Evolutionary conservation across 768 basidiomycete species (phyloP).

Genomic region (Tylopilus sp.): DNA sequence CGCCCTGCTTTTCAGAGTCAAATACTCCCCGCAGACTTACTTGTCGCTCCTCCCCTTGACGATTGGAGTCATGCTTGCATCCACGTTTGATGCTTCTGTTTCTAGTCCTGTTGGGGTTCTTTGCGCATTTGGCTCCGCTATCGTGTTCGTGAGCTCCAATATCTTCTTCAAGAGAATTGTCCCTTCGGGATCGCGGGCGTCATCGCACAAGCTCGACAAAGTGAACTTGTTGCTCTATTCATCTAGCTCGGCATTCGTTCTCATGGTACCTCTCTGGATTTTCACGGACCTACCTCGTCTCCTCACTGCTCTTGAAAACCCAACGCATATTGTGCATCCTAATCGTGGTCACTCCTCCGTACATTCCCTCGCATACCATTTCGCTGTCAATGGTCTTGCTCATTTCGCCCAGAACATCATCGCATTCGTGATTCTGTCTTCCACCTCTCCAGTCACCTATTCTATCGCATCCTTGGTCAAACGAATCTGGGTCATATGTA

Average conservation of each 20-base stretch:
- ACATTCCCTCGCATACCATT: slow-evolving; percentile 74
- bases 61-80: slow-evolving; percentile 95
- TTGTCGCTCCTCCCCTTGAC: slow-evolving; percentile 92
- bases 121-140: slow-evolving; percentile 93
- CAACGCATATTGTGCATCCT: slow-evolving; percentile 44
- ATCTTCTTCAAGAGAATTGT: slow-evolving; percentile 99
- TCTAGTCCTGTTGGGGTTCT: slow-evolving; percentile 86
- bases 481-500: slow-evolving; percentile 96
- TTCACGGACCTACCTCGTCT: slow-evolving; percentile 82
- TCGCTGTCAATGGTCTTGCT: slow-evolving; percentile 91
- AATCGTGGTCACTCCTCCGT: slow-evolving; percentile 43
- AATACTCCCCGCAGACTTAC: slow-evolving; percentile 90
- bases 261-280: slow-evolving; percentile 96
- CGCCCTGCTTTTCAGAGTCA: slow-evolving; percentile 88
- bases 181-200: slow-evolving; percentile 54
- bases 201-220: slow-evolving; percentile 87
- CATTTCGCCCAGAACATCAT: slow-evolving; percentile 98
- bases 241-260: slow-evolving; percentile 85
- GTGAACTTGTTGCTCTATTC: slow-evolving; percentile 95
- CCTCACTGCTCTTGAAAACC: slow-evolving; percentile 41
- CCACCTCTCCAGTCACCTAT: slow-evolving; percentile 97
- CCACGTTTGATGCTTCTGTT: slow-evolving; percentile 86
- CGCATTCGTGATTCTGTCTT: slow-evolving; percentile 93
- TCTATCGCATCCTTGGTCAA: slow-evolving; percentile 98
- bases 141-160: slow-evolving; percentile 96